phyloP scores from a whole-genome alignment of 805 yeast genomes.

The Starmerella gropengiesseri region DNA sequence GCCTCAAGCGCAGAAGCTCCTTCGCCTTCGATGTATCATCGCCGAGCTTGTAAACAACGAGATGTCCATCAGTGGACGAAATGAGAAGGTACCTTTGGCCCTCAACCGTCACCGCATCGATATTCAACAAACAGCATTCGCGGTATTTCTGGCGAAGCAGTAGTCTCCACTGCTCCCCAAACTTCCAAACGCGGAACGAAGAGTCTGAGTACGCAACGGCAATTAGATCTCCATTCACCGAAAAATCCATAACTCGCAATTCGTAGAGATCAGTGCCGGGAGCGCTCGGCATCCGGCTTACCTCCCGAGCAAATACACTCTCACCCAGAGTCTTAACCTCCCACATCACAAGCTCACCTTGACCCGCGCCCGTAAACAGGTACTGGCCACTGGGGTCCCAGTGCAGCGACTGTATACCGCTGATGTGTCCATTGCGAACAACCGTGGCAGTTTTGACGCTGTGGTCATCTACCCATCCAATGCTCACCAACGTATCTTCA shows the following conservation, averaged over 20 bases:
- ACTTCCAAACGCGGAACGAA: conserved; percentile 53
- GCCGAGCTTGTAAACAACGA: conserved; percentile 51
- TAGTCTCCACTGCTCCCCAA: conserved; percentile 26
- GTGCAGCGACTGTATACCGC: conserved; percentile 75
- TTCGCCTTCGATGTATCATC: neutral
- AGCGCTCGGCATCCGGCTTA: conserved; percentile 46
- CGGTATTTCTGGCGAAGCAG: conserved; percentile 46
- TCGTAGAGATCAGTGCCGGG: conserved; percentile 54
- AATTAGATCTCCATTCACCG: conserved; percentile 38
- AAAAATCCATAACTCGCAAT: conserved; percentile 81
- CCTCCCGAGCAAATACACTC: conserved; percentile 39
- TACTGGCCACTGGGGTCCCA: conserved; percentile 32
- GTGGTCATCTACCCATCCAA: conserved; percentile 42
- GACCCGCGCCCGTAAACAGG: conserved; percentile 47
- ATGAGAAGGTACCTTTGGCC: conserved; percentile 35
- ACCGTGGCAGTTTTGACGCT: conserved; percentile 33
- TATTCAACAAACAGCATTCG: conserved; percentile 67
- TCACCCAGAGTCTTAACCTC: conserved; percentile 34
- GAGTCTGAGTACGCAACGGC: conserved; percentile 82
- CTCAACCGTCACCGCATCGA: conserved; percentile 35
- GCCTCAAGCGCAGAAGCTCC: conserved; percentile 30
- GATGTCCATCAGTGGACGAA: conserved; percentile 76
- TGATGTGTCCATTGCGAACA: conserved; percentile 64
- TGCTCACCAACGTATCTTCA: conserved; percentile 71
- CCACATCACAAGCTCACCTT: conserved; percentile 87